A percentile compares a stretch with the other conserved stretches of the same genome.
phyloP scores from a whole-genome alignment of 108 stramenopile genomes.

The Fragilaria radians region DNA sequence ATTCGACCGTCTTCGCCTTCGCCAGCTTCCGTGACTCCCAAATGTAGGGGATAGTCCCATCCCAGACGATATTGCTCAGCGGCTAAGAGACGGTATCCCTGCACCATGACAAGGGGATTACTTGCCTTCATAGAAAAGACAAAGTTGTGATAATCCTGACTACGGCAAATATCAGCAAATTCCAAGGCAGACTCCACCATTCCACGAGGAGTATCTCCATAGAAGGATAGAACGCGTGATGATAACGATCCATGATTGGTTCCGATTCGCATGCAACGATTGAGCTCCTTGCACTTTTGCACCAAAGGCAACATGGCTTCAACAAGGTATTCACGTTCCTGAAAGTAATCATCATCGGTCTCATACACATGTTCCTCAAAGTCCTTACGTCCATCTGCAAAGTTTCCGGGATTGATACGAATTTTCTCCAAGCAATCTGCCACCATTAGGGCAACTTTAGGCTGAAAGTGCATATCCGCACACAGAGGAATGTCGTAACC shows the following conservation, averaged over 20 bases:
- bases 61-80: conserved; percentile 86
- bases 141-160: conserved; percentile 95
- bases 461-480: conserved; percentile 98
- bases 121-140: conserved; percentile 98
- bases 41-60: conserved; percentile 97
- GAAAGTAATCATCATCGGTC: conserved; percentile 74
- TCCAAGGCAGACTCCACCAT: conserved; percentile 97
- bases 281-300: conserved; percentile 86
- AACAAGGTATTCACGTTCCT: conserved; percentile 73
- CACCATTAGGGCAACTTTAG: conserved; percentile 83
- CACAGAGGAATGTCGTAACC: conserved; percentile 93
- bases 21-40: conserved; percentile 96
- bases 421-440: conserved; percentile 96
- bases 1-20: conserved; percentile 99
- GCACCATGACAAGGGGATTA: conserved; percentile 97
- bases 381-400: conserved; percentile 91
- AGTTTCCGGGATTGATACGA: conserved; percentile 97
- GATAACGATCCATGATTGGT: conserved; percentile 94
- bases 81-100: conserved; percentile 89
- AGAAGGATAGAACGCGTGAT: conserved; percentile 85
- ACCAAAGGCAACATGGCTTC: conserved; percentile 88
- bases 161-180: conserved; percentile 95
- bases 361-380: conserved; percentile 92
- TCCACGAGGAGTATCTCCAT: conserved; percentile 96
- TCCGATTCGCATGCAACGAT: conserved; percentile 94